These are phyloP conservation scores for Spiraea crenata DNA, from an alignment of 331 rosid species.

Conservation along the genomic window DNA sequence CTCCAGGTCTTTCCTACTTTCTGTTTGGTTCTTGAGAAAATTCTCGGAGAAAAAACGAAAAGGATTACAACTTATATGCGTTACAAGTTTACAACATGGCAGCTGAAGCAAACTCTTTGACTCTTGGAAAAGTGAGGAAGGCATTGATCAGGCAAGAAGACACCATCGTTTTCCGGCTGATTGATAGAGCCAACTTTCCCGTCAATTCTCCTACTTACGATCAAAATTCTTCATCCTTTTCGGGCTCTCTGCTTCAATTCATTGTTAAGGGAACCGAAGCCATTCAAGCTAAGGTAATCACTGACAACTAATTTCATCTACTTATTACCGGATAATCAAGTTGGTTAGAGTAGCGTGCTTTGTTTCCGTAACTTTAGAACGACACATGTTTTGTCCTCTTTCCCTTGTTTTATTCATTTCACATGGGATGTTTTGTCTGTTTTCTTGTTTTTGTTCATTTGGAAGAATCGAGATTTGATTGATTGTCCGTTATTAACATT, in stretches of 20 bases:
- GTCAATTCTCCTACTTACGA: slow-evolving; percentile 51
- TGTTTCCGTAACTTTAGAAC: too few relatives aligned
- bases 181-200: slow-evolving; percentile 74
- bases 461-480: neutral
- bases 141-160: slow-evolving; percentile 76
- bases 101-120: slow-evolving; percentile 20
- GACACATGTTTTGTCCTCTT: neutral
- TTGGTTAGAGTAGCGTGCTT: too few relatives aligned
- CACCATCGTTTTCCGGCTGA: slow-evolving; percentile 60
- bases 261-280: slow-evolving; percentile 55
- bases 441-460: neutral
- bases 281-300: slow-evolving; percentile 62
- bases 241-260: slow-evolving; percentile 55
- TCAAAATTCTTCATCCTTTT: slow-evolving; percentile 17
- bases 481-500: neutral
- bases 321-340: too few relatives aligned
- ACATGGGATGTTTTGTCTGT: neutral
- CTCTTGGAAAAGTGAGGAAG: slow-evolving; percentile 63
- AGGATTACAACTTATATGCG: neutral
- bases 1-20: neutral
- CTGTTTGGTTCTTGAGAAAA: slow-evolving; percentile 7
- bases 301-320: neutral
- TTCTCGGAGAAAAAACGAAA: too few relatives aligned
- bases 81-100: neutral
- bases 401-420: neutral